These are phyloP conservation scores for Vaccinium myrtillus DNA, from an alignment of 148 eudicot genomes.

Conservation along the genomic window DNA sequence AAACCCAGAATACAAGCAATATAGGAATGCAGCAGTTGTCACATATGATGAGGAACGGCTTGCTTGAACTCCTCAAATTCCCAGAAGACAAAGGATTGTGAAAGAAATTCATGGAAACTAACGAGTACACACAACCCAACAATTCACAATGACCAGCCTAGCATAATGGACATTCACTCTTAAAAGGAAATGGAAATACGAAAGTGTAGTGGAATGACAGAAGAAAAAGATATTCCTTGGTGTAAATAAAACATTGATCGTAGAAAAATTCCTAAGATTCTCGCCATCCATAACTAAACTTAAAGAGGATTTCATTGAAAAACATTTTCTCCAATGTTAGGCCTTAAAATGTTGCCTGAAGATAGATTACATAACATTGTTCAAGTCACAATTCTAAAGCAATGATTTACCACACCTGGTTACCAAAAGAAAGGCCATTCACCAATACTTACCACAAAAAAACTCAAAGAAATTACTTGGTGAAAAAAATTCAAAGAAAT, in stretches of 20 bases:
- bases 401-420: neutral
- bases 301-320: neutral
- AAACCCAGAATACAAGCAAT: neutral
- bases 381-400: neutral
- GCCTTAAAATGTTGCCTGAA: neutral
- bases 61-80: neutral
- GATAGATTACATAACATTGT: neutral
- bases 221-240: neutral
- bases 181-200: neutral
- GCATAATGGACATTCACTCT: neutral
- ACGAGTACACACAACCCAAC: neutral
- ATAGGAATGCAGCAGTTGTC: neutral
- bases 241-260: neutral
- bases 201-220: neutral
- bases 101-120: neutral
- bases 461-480: neutral
- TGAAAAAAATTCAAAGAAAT: too few species aligned
- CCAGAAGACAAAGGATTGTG: neutral
- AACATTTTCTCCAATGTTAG: neutral
- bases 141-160: neutral
- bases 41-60: neutral
- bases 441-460: neutral
- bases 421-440: neutral
- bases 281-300: neutral
- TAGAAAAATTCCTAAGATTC: neutral